Evolutionary conservation across 176 grass and related monocot species (phyloP), one percentile per base, ranked within the genome.

Genomic region (Paspalum vaginatum): DNA sequence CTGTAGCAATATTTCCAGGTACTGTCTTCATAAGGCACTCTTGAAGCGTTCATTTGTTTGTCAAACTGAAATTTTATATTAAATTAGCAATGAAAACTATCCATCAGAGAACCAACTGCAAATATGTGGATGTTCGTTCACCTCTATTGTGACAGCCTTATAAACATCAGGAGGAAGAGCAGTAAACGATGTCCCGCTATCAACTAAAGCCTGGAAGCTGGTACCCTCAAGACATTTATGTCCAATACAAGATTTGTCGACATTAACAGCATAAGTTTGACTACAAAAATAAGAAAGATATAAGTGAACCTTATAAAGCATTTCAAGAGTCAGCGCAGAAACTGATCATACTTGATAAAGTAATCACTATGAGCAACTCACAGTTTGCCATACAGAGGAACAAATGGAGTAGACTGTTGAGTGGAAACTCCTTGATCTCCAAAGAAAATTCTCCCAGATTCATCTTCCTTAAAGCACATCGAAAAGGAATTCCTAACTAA

Each of bases 141-240:
- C 96, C 96, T 99, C 90, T 17, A 61, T 57, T 51, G 96, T 68
- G 18, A 99, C 68, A 74, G 25, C 87, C 54, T 88, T 95, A 74
- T 99, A 99, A 70, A 87, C 78, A 73, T 90, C 81, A 26, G 72
- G 59, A 22, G 96, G 96, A 51, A 99, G 86, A 80, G 65, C 86
- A 45, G 96, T 99, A 71, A 99, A 99, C 47, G 92, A 91, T 47
- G 96, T 93, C 38, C 96, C 96, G n/a, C 85, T 99, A 49, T 99
- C 92, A 79, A 99, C 83, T 76, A 99, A 70, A 59, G 88, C 88
- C 85, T 90, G 79, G 22, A 99, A 91, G 57, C 78, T 81, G 72
- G 86, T 85, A 65, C 69, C 61, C 60, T 82, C 92, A 41, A 91
- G 52, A 84, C 92, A 99, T 55, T 86, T 93, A 42, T 68, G 86